These are phyloP conservation scores for Neurospora cerealis DNA, from an alignment of 495 filamentous ascomycete species.

Conservation along the genomic window DNA sequence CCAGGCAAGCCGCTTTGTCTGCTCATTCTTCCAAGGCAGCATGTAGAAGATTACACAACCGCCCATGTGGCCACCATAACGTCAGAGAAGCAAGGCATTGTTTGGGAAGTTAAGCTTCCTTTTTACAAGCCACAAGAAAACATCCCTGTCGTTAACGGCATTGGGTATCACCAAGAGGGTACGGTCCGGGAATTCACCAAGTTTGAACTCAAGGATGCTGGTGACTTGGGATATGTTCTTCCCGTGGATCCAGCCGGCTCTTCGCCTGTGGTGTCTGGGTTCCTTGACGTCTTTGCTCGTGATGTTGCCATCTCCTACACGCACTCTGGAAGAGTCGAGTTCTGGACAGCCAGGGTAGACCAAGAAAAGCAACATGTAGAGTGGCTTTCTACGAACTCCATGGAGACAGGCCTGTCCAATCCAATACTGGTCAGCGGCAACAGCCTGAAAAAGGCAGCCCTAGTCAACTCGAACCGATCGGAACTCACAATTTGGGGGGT, in stretches of 20 bases:
- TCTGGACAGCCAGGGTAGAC: conserved; percentile 78
- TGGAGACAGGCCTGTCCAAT: conserved; percentile 67
- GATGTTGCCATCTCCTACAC: conserved; percentile 88
- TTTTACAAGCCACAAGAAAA: conserved; percentile 24
- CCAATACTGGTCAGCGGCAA: conserved; percentile 77
- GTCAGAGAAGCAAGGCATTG: conserved; percentile 72
- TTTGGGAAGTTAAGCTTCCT: conserved; percentile 66
- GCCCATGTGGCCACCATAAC: conserved; percentile 74
- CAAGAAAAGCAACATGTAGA: conserved; percentile 45
- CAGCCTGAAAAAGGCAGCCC: conserved; percentile 75
- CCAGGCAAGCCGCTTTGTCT: conserved; percentile 74
- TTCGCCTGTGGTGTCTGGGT: conserved; percentile 59
- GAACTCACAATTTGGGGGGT: conserved; percentile 89
- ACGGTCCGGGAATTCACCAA: conserved; percentile 56
- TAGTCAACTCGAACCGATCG: conserved; percentile 65
- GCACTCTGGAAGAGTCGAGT: conserved; percentile 59
- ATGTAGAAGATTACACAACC: conserved; percentile 37
- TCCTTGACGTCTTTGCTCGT: conserved; percentile 77
- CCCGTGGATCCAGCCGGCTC: conserved; percentile 87
- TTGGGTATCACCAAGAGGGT: conserved; percentile 20
- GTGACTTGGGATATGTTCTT: conserved; percentile 72
- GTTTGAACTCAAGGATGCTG: conserved; percentile 61
- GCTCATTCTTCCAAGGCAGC: conserved; percentile 59
- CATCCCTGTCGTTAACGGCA: conserved; percentile 11
- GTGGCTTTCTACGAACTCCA: conserved; percentile 76